These are phyloP conservation scores for Lentinula edodes DNA, from an alignment of 768 basidiomycete species.

Conservation along the genomic window DNA sequence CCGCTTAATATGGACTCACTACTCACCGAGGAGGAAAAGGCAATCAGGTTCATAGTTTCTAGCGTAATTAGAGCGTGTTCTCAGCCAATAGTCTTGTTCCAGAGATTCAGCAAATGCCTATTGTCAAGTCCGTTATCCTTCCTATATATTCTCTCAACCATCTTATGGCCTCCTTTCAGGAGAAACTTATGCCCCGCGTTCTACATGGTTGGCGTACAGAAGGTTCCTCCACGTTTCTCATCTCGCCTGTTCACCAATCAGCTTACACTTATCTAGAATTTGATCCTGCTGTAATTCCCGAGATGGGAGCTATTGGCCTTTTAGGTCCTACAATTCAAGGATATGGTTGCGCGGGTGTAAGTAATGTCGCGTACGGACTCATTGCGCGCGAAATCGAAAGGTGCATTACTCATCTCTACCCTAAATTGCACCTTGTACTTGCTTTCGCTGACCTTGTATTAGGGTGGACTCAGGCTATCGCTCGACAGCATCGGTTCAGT, in stretches of 20 bases:
- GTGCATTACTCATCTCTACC: slow-evolving; percentile 27
- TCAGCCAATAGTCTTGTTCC: slow-evolving; percentile 1
- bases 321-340: slow-evolving; percentile 90
- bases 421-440: neutral
- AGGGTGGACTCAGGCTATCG: slow-evolving; percentile 97
- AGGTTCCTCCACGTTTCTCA: slow-evolving; percentile 35
- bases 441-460: neutral
- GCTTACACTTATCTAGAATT: slow-evolving; percentile 46
- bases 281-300: slow-evolving; percentile 67
- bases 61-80: neutral
- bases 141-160: neutral
- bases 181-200: slow-evolving; percentile 83
- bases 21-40: slow-evolving; percentile 85
- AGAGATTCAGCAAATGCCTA: slow-evolving; percentile 79
- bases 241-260: neutral
- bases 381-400: slow-evolving; percentile 92
- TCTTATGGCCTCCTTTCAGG: slow-evolving; percentile 36
- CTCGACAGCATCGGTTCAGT: slow-evolving; percentile 92
- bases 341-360: slow-evolving; percentile 90
- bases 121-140: slow-evolving; percentile 54
- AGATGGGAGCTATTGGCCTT: slow-evolving; percentile 91
- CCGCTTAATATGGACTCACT: slow-evolving; percentile 75
- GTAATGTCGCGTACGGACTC: slow-evolving; percentile 89
- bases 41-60: slow-evolving; percentile 59
- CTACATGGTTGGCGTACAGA: slow-evolving; percentile 85